A percentile compares a stretch with the other conserved stretches of the same genome.
These are phyloP conservation scores for Oryza officinalis DNA, from an alignment of 176 grass and related monocot genomes.

Conservation along the genomic window DNA sequence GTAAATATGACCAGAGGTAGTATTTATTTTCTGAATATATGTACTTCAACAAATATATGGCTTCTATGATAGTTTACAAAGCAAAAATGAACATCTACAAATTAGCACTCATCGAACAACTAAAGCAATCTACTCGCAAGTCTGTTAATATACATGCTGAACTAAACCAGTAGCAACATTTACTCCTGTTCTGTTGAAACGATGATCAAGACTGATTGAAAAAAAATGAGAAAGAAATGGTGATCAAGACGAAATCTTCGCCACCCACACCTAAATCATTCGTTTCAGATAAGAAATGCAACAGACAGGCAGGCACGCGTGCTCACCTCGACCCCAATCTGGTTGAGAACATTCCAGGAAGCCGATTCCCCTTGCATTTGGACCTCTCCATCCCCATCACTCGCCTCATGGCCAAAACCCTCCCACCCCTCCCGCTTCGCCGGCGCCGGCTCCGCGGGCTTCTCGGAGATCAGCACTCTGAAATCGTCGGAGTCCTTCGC, in stretches of 20 bases:
- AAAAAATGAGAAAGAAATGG: not conserved
- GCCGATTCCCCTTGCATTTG: conserved; percentile 18
- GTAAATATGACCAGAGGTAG: too few relatives aligned
- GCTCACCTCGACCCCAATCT: conserved; percentile 50
- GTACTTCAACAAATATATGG: not conserved
- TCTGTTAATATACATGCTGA: not conserved
- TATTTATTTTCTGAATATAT: not conserved
- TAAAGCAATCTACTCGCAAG: not conserved
- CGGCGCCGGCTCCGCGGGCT: conserved; percentile 15
- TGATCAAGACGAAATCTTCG: not conserved
- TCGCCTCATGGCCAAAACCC: conserved; percentile 27
- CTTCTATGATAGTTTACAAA: not conserved
- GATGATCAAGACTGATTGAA: not conserved
- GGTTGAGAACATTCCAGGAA: conserved; percentile 36
- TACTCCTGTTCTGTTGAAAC: not conserved
- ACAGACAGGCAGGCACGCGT: not conserved
- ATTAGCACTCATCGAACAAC: not conserved
- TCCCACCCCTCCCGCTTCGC: conserved; percentile 33
- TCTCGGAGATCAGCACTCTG: conserved; percentile 32
- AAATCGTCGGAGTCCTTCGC: conserved; percentile 42
- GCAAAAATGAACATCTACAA: not conserved
- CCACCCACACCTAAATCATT: not conserved
- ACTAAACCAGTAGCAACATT: not conserved
- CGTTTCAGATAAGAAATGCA: conserved; percentile 22
- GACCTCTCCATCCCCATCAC: conserved; percentile 20